phyloP scores from a whole-genome alignment of 1,139 yeast species.

The Yamadazyma conglobata region DNA sequence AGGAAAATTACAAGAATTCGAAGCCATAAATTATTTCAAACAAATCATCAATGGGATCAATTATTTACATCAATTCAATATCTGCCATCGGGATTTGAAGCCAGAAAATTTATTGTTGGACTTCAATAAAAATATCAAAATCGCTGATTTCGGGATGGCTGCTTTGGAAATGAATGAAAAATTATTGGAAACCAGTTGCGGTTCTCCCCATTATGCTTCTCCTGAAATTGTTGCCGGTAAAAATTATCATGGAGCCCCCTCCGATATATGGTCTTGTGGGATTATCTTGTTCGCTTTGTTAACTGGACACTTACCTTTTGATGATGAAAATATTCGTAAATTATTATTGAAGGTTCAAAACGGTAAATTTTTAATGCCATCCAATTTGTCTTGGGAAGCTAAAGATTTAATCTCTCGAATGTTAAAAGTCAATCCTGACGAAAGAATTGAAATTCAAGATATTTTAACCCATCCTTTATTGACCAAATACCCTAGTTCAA shows the following conservation, averaged over 20 bases:
- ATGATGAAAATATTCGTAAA: constrained; percentile 89
- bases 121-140: constrained; percentile 82
- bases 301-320: constrained; percentile 95
- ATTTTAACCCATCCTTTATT: constrained; percentile 79
- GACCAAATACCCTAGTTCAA: constrained; percentile 64
- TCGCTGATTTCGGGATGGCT: constrained; percentile 99
- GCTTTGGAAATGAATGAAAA: constrained; percentile 87
- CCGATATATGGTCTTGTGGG: constrained; percentile 99
- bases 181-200: constrained; percentile 90
- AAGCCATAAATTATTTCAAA: constrained; percentile 85
- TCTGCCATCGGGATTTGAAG: constrained; percentile 92
- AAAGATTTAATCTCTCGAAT: constrained; percentile 79
- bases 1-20: constrained; percentile 84
- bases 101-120: constrained; percentile 92
- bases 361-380: constrained; percentile 84
- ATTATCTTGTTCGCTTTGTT: constrained; percentile 87
- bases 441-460: constrained; percentile 70
- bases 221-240: constrained; percentile 97
- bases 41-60: constrained; percentile 91
- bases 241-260: constrained; percentile 93
- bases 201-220: constrained; percentile 97
- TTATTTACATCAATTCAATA: constrained; percentile 91
- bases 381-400: constrained; percentile 75
- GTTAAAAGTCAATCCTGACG: constrained; percentile 75
- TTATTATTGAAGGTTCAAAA: constrained; percentile 84